Evolutionary conservation across 108 stramenopile genomes (phyloP), one percentile per base, ranked within the genome.

Genomic region (Fragilaria radians): DNA sequence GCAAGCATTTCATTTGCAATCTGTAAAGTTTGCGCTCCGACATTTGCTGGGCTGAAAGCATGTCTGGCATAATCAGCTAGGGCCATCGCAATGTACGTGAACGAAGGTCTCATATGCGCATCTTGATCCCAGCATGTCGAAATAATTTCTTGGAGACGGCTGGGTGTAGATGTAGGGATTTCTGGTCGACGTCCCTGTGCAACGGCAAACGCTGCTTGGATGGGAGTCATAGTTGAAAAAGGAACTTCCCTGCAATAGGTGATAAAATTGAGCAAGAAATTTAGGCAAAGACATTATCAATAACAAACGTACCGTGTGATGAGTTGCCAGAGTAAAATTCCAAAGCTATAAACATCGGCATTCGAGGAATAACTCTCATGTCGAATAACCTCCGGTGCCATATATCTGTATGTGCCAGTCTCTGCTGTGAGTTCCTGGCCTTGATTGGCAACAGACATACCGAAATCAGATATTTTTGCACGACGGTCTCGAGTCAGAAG

Each of bases 341-440:
- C 73, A 52, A 74, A 82, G 21, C 75, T 79, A 19, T 54, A 54
- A 11, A 84, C 81, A 72, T 88, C 86, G 22, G 83, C 81, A 23
- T 64, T 56, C 31, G 46, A 69, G 4, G 75, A 65, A 65, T 88
- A 88, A 9, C 71, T 53, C 55, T 85, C 79, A 51, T 80, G 79
- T 0, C 79, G 65, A 47, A 88, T 81, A 3, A 84, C 82, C 32
- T 82, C 81, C 18, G 86, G 76, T 17, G 73, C 70, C 81, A 78
- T 80, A 32, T 72, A 73, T 5, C 86, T 63, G 58, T 82, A 83
- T 1, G 86, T 83, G 1, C 86, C 82, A 5, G 81, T 86, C 52
- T 86, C 85, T 1, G 81, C 85, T 9, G 85, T 82, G 26, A 80
- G 76, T 21, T 82, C 83, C 52, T 71, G 65, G 9, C 76, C 73